Percentiles rank a stretch among this genome's conserved stretches.
These are phyloP conservation scores for Venturiaceae sp. DNA, from an alignment of 2,329 filamentous ascomycete genomes.

Conservation along the genomic window DNA sequence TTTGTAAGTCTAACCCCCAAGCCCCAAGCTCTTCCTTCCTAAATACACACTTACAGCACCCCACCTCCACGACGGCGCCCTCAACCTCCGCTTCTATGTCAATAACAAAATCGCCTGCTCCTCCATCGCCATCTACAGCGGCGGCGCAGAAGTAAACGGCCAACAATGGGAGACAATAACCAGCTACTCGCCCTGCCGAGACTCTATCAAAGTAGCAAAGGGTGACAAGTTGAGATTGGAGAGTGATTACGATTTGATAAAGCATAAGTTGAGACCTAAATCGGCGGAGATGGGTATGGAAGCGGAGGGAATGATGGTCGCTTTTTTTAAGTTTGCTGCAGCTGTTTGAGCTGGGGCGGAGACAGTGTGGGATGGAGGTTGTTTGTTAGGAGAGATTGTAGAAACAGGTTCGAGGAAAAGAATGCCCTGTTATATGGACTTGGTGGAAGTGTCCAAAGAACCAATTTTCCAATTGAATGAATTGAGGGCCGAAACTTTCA, in stretches of 20 bases:
- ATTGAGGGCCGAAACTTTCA: too few species aligned
- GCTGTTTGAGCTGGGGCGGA: too few species aligned
- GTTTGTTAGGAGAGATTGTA: too few species aligned
- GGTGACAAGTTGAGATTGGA: slow-evolving; percentile 1
- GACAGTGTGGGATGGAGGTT: too few species aligned
- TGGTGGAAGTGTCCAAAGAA: too few species aligned
- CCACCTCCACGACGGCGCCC: neutral
- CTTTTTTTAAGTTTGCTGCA: neutral
- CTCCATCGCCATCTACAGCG: slow-evolving; percentile 4
- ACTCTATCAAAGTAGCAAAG: slow-evolving; percentile 4
- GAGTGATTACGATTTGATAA: slow-evolving; percentile 4
- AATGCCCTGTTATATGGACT: too few species aligned
- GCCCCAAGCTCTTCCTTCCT: neutral
- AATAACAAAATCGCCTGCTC: neutral
- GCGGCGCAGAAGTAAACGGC: slow-evolving; percentile 1
- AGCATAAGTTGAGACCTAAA: slow-evolving; percentile 4
- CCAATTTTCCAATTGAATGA: too few species aligned
- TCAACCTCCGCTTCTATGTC: neutral
- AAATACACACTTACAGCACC: neutral
- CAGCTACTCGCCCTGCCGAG: neutral
- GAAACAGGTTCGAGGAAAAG: too few species aligned
- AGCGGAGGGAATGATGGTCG: neutral
- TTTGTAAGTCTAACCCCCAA: too few species aligned
- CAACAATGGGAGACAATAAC: slow-evolving; percentile 4
- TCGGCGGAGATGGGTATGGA: neutral